These are phyloP conservation scores for Blastocystis sp. DNA, from an alignment of 352 stramenopile genomes.

Conservation along the genomic window DNA sequence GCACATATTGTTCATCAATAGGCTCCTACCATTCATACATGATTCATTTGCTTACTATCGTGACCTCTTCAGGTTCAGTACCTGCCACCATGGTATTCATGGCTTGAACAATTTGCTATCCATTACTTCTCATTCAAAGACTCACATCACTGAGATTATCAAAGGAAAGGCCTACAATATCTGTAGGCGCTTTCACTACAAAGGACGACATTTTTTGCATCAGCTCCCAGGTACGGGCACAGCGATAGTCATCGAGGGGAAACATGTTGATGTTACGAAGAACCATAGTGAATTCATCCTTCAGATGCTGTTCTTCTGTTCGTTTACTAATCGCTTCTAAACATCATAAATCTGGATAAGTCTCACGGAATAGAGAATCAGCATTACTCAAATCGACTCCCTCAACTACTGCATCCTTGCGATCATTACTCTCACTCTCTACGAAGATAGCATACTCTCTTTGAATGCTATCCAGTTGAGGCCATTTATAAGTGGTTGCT, in stretches of 20 bases:
- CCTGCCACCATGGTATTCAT: neutral
- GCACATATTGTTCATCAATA: conserved; percentile 27
- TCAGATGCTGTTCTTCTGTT: conserved; percentile 1
- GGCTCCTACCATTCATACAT: neutral
- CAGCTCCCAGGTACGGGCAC: conserved; percentile 35
- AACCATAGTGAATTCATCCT: neutral
- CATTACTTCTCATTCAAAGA: neutral
- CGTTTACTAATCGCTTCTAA: conserved; percentile 41
- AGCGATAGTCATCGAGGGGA: conserved; percentile 10
- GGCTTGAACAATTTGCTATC: neutral
- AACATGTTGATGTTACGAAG: conserved; percentile 37
- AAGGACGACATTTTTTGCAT: conserved; percentile 27
- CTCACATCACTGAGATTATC: neutral
- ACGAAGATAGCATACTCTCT: conserved; percentile 24
- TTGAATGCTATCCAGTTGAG: neutral
- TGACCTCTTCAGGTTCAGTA: neutral
- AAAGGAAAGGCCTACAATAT: neutral
- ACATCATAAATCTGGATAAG: neutral
- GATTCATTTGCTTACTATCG: neutral
- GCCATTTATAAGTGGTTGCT: neutral
- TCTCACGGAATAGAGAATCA: neutral
- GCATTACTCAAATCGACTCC: conserved; percentile 40
- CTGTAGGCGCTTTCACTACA: neutral
- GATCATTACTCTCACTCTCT: conserved; percentile 33
- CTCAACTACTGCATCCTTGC: conserved; percentile 22